Evolutionary conservation across 768 basidiomycete species (phyloP).

Genomic region (Gymnopilus dilepis): DNA sequence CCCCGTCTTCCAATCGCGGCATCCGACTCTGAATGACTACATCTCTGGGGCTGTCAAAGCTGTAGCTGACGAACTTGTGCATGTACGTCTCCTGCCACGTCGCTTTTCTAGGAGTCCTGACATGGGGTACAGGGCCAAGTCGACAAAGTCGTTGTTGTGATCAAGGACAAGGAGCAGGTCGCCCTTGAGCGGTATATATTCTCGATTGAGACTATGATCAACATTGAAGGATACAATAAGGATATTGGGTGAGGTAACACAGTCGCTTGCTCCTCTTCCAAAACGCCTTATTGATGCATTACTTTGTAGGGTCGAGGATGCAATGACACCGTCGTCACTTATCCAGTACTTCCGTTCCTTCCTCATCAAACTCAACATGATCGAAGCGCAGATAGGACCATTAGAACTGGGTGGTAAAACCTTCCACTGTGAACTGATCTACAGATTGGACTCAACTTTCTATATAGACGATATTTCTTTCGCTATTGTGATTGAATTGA

Average conservation of each 20-base stretch:
- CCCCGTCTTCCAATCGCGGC: conserved; percentile 92
- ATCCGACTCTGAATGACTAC: conserved; percentile 87
- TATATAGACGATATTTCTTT: conserved; percentile 73
- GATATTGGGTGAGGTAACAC: conserved; percentile 58
- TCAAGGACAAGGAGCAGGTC: conserved; percentile 81
- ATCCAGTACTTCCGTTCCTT: conserved; percentile 84
- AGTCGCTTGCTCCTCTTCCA: not conserved
- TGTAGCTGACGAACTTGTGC: conserved; percentile 74
- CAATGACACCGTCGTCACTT: conserved; percentile 66
- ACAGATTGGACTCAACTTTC: not conserved
- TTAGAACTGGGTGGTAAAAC: conserved; percentile 57
- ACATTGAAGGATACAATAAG: conserved; percentile 71
- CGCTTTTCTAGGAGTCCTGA: not conserved
- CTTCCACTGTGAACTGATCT: not conserved
- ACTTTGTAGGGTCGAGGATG: conserved; percentile 66
- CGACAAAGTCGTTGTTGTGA: conserved; percentile 80
- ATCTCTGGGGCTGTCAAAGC: conserved; percentile 88
- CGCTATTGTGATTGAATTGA: conserved; percentile 81
- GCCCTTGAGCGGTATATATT: conserved; percentile 92
- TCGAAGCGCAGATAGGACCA: conserved; percentile 72
- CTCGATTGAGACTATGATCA: conserved; percentile 81
- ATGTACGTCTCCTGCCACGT: conserved; percentile 41
- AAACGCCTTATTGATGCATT: not conserved
- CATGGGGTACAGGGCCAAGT: conserved; percentile 67
- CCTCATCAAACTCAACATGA: conserved; percentile 78